Conservation (phyloP, 169 alveolate species). For the Perkinsus olseni region DNA sequence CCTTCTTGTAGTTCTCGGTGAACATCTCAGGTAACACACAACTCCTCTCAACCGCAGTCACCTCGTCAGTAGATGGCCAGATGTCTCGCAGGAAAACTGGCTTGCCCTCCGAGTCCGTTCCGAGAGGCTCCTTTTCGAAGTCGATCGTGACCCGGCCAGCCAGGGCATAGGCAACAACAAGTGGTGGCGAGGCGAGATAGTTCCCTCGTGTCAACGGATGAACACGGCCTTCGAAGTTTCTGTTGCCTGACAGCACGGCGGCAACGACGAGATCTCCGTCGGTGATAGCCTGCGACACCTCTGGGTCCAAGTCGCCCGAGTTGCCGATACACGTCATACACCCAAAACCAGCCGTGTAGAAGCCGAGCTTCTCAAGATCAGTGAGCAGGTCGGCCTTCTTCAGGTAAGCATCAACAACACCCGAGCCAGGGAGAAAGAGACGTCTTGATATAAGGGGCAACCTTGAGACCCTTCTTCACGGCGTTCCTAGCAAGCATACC, state of each 20-base stretch:
- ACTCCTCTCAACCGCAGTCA: conserved; percentile 51
- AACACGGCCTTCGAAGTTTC: conserved; percentile 93
- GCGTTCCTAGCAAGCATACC: conserved; percentile 90
- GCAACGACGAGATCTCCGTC: conserved; percentile 71
- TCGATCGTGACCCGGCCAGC: conserved; percentile 84
- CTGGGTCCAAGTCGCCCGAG: conserved; percentile 53
- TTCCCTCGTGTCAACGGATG: conserved; percentile 89
- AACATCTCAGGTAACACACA: conserved; percentile 81
- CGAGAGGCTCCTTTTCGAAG: conserved; percentile 79
- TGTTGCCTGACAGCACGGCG: conserved; percentile 88
- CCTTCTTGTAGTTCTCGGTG: conserved; percentile 74
- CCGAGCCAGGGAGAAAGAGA: conserved; percentile 80
- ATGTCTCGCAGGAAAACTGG: conserved; percentile 79
- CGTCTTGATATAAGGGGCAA: conserved; percentile 78
- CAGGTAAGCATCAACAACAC: conserved; percentile 39
- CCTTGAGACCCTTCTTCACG: conserved; percentile 74
- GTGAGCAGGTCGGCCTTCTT: conserved; percentile 19
- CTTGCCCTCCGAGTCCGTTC: conserved; percentile 67
- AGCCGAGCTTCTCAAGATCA: conserved; percentile 80
- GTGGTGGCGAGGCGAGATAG: conserved; percentile 93
- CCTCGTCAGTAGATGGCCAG: conserved; percentile 79
- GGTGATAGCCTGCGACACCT: conserved; percentile 66
- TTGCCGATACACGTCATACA: conserved; percentile 89
- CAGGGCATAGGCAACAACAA: conserved; percentile 88
- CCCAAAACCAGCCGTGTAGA: conserved; percentile 91